Base-by-base conservation (phyloP, 1,284 basidiomycete genomes). In the Neonothopanus nambi region DNA sequence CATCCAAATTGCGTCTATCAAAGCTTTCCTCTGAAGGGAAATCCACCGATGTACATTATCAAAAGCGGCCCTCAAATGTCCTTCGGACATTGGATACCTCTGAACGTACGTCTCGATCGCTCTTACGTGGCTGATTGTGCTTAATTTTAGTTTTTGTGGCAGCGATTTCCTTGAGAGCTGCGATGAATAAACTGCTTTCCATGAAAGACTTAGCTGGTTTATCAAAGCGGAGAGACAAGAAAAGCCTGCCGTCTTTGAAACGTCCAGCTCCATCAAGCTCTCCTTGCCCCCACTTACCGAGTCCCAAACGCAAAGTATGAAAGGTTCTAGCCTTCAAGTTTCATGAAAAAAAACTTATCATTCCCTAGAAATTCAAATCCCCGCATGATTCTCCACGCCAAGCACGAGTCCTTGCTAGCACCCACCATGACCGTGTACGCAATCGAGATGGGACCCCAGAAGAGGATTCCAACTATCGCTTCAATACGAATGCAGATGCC, bases 181-280 rank as follows among this genome's bases (percentile, higher is more conserved):
- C 71, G 23, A 67, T 78, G 57, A 67, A 76, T 51, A 65, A 70
- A 7, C 71, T 80, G 20, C 63, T 80, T 17, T 61, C 67, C 5
- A 62, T 76, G 53, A 72, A 75, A 5, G 75, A 81, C 60, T 68
- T 81, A 40, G 79, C 77, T 38, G 72, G 76, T 12, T 61, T 81
- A 24, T 61, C 66, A n/a, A 49, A 28, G 35, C 40, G 36, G 13
- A 7, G 18, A 20, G 26, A 36, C 18, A 13, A 39, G 20, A 46
- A 5, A 24, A 24, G 24, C 18, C 15, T 43, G 9, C 9, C 9
- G 30, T 3, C 30, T 11, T 8, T 9, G n/a, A 55, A 41, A 45
- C 53, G 48, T 15, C 48, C 13, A 12, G 42, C 30, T 3, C 51
- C 47, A 18, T 50, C 47, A 18, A 39, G 35, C 33, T 51, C 48